Base-by-base conservation (phyloP, 352 stramenopile species). In the Pythium rhizo-oryzae region DNA sequence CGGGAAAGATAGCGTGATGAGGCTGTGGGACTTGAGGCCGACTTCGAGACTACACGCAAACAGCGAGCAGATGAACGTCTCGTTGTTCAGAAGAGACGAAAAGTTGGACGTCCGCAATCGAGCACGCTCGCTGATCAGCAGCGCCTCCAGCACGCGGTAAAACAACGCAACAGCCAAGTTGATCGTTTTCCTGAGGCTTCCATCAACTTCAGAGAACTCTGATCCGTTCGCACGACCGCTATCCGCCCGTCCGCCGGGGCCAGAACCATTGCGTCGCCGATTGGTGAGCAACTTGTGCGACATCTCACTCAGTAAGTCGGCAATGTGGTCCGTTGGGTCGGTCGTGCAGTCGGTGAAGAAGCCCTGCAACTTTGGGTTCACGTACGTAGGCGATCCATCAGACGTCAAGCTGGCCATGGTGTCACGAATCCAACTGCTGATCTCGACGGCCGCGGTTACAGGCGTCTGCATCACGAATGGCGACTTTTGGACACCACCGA, bases 1-100 rank as follows among this genome's bases (percentile, higher is more conserved):
- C 21, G 89, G 89, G 51, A 94, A 96, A 33, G 85, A 92, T 11
- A 95, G 74, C 35, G 89, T 94, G 51, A 96, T 91, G 12, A 96
- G 75, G 15, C 87, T 91, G 62, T 96, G 84, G 4, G 89, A 73
- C 72, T 96, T 96, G 23, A 96, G 73, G 8, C 92, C 76, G 16
- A 95, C 87, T 66, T 96, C 89, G 8, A 92, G 72, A 55, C 87
- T 91, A 75, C 87, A 95, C 8, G 89, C 81, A 71, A 94, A 96
- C 8, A 96, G 67, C 44, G 87, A 85, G 18, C 82, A 78, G 12
- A 93, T 47, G 67, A 95, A 95, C 9, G 82, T 83, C 39, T 93
- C 76, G 74, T 93, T 96, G 68, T 89, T 87, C 1, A 95, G 74
- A 35, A 96, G 67, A 67, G 81, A 84, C 51, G 84, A 91, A 55